Evolutionary conservation across 495 filamentous ascomycete genomes (phyloP).

Genomic region (Aspergillus affinis): DNA sequence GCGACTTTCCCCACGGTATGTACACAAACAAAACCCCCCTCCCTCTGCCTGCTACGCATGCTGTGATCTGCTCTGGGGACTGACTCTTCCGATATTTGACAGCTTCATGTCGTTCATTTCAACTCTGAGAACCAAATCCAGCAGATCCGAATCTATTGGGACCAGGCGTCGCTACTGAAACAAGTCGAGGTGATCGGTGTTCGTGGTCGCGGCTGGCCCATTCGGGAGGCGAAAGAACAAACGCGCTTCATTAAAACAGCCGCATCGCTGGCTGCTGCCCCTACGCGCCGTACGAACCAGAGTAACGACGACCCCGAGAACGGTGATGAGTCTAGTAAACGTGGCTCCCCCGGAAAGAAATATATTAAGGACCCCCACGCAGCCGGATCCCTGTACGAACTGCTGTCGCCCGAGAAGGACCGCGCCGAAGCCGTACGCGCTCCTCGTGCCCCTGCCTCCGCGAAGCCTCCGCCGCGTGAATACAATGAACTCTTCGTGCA

Average conservation of each 20-base stretch:
- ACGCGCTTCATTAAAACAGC: constrained; percentile 63
- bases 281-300: constrained; percentile 10
- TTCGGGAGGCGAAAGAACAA: constrained; percentile 86
- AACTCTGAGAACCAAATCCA: constrained; percentile 71
- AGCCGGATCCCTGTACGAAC: constrained; percentile 55
- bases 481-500: constrained; percentile 61
- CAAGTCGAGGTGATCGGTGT: constrained; percentile 91
- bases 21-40: neutral
- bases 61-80: constrained; percentile 27
- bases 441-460: constrained; percentile 47
- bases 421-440: constrained; percentile 35
- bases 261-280: constrained; percentile 18
- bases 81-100: constrained; percentile 8
- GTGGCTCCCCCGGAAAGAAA: constrained; percentile 46
- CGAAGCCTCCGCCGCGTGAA: constrained; percentile 62
- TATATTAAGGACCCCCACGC: constrained; percentile 69
- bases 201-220: constrained; percentile 87
- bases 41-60: neutral
- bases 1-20: constrained; percentile 79
- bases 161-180: constrained; percentile 90
- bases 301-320: constrained; percentile 3
- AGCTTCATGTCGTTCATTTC: constrained; percentile 92
- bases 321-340: constrained; percentile 44
- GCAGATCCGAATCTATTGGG: constrained; percentile 88
- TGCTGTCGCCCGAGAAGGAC: constrained; percentile 37